Percentiles rank a stretch among this genome's conserved stretches.
These are phyloP conservation scores for Coix lacrymajobi DNA, from an alignment of 176 grass and related monocot genomes.

Conservation along the genomic window DNA sequence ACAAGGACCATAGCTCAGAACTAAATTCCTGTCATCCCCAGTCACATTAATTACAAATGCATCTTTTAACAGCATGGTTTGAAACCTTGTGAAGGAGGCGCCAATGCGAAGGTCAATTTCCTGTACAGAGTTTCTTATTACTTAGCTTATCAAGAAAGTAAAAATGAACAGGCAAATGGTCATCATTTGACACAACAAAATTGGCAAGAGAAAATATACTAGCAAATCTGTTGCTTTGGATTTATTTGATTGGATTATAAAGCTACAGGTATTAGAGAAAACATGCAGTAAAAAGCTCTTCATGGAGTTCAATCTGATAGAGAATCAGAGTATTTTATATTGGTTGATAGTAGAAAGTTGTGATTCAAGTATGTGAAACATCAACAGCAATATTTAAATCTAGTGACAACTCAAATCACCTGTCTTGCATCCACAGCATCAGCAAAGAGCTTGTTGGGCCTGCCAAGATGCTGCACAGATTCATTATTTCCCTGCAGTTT, in stretches of 20 bases:
- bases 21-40: conserved; percentile 71
- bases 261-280: background rate
- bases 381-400: background rate
- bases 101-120: conserved; percentile 95
- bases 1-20: conserved; percentile 96
- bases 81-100: conserved; percentile 98
- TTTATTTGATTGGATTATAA: background rate
- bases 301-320: conserved; percentile 7
- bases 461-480: conserved; percentile 74
- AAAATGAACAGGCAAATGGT: conserved; percentile 17
- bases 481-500: conserved; percentile 86
- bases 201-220: conserved; percentile 5
- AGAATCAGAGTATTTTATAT: background rate
- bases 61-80: conserved; percentile 93
- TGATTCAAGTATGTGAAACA: conserved; percentile 2
- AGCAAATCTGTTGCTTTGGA: background rate
- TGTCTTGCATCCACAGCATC: conserved; percentile 96
- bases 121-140: conserved; percentile 38
- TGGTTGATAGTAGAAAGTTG: conserved; percentile 1
- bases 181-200: conserved; percentile 22
- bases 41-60: conserved; percentile 79
- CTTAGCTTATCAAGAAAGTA: conserved; percentile 6
- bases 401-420: conserved; percentile 42
- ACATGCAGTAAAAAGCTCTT: conserved; percentile 14
- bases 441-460: conserved; percentile 91